Conservation (phyloP, 257 asterid genomes). For the Nicotiana tabacum region DNA sequence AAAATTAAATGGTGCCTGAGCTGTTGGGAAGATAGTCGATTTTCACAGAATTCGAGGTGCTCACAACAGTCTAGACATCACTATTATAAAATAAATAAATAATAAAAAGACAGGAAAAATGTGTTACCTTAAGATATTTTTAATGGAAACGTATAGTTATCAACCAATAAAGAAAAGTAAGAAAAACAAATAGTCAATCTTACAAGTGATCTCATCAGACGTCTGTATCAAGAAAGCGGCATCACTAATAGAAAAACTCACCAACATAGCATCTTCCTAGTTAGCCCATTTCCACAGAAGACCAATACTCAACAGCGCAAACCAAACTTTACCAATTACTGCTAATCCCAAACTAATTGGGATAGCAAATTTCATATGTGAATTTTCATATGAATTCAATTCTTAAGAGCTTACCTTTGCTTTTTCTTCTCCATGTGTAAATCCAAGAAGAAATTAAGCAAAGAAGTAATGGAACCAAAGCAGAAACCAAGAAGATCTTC, state of each 20-base stretch:
- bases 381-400: not conserved
- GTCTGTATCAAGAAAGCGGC: not conserved
- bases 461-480: slow-evolving; percentile 31
- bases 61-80: too few relatives aligned
- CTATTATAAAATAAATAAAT: not conserved
- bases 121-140: not conserved
- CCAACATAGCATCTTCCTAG: not conserved
- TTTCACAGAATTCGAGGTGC: too few relatives aligned
- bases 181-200: not conserved
- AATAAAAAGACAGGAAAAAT: not conserved
- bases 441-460: slow-evolving; percentile 42
- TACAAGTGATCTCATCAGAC: not conserved
- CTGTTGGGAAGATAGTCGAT: too few relatives aligned
- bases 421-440: slow-evolving; percentile 33
- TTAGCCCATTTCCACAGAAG: not conserved
- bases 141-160: not conserved
- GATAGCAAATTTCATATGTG: not conserved
- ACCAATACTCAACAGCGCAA: not conserved
- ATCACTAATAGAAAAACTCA: not conserved
- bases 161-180: not conserved
- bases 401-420: not conserved
- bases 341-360: too few relatives aligned
- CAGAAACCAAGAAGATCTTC: slow-evolving; percentile 14
- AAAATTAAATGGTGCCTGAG: too few relatives aligned
- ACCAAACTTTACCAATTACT: not conserved